Base-by-base conservation (phyloP, 768 basidiomycete genomes). In the Termitomyces sp. region DNA sequence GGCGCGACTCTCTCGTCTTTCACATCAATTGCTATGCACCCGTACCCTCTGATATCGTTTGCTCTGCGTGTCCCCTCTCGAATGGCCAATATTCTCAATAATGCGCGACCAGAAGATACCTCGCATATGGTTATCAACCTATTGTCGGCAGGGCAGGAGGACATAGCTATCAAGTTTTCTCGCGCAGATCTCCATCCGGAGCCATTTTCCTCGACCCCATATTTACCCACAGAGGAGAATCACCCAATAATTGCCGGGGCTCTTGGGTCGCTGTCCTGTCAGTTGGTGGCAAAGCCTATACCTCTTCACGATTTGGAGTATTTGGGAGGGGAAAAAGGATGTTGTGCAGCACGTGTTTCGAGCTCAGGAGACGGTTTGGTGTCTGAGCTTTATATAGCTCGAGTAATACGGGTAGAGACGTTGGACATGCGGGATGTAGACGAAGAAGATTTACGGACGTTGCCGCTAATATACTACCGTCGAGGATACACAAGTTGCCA, bases 1-100 rank as follows among this genome's bases (percentile, higher is more conserved):
- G 94, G 95, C 62, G 93, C 94, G 22, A 98, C 95, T 1, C 78
- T 98, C 33, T 95, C 95, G 9, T 96, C 94, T 0, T 94, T 98
- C 68, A 85, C 92, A 22, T 94, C 93, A 30, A 85, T 98, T 66
- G 85, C 95, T 2, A 84, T 98, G 78, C 84, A 93, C 62, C 95
- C 95, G 2, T 76, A 85, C 62, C 93, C 94, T 0, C 81, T 97
- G 56, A 82, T 98, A 65, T 82, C 92, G 0, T 98, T 98, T 70
- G 88, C 94, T 18, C 79, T 98, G 20, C 88, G 93, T 35, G 79
- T 93, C 18, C 95, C 95, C 4, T 96, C 94, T 0, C 80, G 93
- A 3, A 90, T 96, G 84, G 93, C 94, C 0, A 72, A 77, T 2
- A 74, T 82, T 0, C 78, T 90, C 28, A 72, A 74, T 54, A 54